Conservation (phyloP, 1,139 yeast genomes). For the Arxiozyma bovina region DNA sequence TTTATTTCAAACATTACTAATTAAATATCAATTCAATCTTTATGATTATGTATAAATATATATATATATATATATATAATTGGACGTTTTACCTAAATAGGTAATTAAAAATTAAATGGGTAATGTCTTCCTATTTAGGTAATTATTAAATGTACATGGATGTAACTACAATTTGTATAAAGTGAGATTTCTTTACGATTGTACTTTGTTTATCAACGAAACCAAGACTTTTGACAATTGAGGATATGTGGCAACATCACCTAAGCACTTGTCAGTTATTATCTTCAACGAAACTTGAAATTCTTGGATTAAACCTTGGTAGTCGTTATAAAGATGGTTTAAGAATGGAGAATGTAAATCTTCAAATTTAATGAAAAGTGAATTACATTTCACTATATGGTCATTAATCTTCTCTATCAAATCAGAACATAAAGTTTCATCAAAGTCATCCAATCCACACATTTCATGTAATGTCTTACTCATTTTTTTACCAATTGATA, state of each 20-base stretch:
- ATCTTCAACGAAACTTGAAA: constrained; percentile 24
- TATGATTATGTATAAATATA: too few species aligned
- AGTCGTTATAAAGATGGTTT: constrained; percentile 24
- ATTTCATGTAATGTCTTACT: constrained; percentile 22
- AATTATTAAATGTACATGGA: neutral
- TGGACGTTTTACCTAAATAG: neutral
- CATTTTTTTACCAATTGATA: constrained; percentile 17
- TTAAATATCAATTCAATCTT: neutral
- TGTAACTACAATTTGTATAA: neutral
- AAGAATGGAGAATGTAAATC: constrained; percentile 23
- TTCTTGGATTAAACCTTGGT: constrained; percentile 24
- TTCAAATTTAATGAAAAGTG: constrained; percentile 13
- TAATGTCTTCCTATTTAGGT: neutral
- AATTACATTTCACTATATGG: constrained; percentile 12
- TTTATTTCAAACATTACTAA: too few species aligned
- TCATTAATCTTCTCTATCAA: constrained; percentile 16
- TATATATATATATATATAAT: too few species aligned
- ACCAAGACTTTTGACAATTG: constrained; percentile 10
- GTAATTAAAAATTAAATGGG: neutral
- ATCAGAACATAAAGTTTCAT: constrained; percentile 17
- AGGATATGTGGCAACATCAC: constrained; percentile 12
- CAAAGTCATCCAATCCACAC: constrained; percentile 21
- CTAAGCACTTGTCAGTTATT: constrained; percentile 22
- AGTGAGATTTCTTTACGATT: neutral
- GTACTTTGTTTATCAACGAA: neutral